Evolutionary conservation across 108 stramenopile species (phyloP), one percentile per base, ranked within the genome.

Genomic region (Skeletonema menzelii): DNA sequence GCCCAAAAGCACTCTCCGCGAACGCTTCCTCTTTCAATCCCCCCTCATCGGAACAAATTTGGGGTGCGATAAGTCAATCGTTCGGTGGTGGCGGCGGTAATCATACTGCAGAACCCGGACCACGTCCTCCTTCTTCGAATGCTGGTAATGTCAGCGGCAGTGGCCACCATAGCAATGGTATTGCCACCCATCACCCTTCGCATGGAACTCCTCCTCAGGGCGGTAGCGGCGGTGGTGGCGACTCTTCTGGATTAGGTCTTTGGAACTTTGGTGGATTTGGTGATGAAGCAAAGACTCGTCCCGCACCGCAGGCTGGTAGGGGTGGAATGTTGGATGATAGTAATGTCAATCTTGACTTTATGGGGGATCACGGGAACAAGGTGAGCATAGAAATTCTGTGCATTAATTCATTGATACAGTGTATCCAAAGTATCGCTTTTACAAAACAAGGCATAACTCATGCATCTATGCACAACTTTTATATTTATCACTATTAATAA

Each of bases 261-360:
- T 82, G 73, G 80, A 71, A 75, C 65, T 82, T 82, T 62, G 80
- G 80, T 17, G 74, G 73, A 12, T 82, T 82, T 56, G 80, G 75
- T 46, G 80, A 75, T 14, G 80, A 82, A 56, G 80, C 80, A n/a
- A 56, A 71, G 34, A 82, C 15, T 24, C 80, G 59, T 44, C 44
- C 70, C 10, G 30, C 49, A 37, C 24, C 49, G 4, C 30, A 26
- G 53, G 53, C 22, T 12, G 47, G 24, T 14, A 28, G 27, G 47
- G 56, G 69, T 14, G 32, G 13, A 10, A 56, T 53, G 19, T 31
- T 53, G 30, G 27, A 19, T 27, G 34, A 35, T 38, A 35, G 47
- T 49, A 67, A 46, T 53, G 38, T 49, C 30, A 44, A 40, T 37
- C 49, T 53, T 53, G 49, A 53, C 49, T 53, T 53, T 22, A 53